A percentile compares a stretch with the other conserved stretches of the same genome.
phyloP scores from a whole-genome alignment of 2,329 filamentous ascomycete species.

The Aspergillus brunneoviolaceus region DNA sequence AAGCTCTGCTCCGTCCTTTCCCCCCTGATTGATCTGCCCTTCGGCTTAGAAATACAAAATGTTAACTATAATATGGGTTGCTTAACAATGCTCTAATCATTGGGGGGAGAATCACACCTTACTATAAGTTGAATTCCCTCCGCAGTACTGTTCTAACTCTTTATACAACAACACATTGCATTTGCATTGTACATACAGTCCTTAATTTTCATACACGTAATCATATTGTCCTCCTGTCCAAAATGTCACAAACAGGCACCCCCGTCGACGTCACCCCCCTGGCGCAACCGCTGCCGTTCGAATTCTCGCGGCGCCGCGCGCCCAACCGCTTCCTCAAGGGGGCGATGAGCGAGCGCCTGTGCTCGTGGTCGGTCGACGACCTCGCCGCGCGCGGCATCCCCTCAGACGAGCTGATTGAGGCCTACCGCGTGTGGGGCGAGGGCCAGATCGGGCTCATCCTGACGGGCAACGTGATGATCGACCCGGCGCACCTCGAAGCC shows the following conservation, averaged over 20 bases:
- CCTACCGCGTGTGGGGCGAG: conserved; percentile 7
- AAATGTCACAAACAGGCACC: neutral
- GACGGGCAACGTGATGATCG: conserved; percentile 12
- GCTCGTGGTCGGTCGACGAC: conserved; percentile 59
- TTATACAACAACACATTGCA: no score
- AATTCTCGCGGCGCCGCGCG: conserved; percentile 56
- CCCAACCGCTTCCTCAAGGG: conserved; percentile 67
- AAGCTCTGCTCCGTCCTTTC: neutral
- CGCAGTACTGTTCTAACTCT: no score
- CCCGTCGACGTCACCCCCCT: conserved; percentile 40
- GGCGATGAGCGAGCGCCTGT: conserved; percentile 65
- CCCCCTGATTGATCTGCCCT: no score
- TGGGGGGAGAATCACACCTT: no score
- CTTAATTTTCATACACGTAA: no score
- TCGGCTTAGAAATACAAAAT: neutral
- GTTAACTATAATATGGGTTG: neutral
- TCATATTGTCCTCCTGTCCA: no score
- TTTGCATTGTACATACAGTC: no score
- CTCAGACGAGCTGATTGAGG: conserved; percentile 48
- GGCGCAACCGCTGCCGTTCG: conserved; percentile 49
- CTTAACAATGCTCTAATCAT: no score
- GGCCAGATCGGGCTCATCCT: conserved; percentile 8
- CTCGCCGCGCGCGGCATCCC: conserved; percentile 55
- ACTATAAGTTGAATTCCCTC: no score
- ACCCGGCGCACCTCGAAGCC: conserved; percentile 5